Evolutionary conservation across 2,329 filamentous ascomycete species (phyloP), one percentile per base, ranked within the genome.

Genomic region (Scedosporium boydii): DNA sequence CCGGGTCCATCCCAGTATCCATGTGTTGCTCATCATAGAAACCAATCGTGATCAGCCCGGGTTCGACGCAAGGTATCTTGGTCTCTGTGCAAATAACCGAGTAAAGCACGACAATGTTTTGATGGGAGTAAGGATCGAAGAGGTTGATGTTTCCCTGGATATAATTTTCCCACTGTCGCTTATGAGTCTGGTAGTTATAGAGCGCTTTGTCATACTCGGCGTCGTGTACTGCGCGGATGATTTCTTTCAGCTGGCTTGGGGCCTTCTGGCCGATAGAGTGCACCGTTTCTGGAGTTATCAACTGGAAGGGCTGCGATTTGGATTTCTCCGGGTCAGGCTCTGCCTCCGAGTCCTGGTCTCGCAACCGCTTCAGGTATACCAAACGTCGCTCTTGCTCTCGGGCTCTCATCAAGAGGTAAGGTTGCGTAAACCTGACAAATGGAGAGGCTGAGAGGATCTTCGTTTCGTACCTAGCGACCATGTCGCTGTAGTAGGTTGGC

Each of bases 271-370:
- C 86, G 56, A 91, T 87, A 63, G 89, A 84, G 68, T 96, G 91
- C 0, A 99, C 90, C 93, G 98, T 98, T 68, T 96, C 91, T 1
- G 95, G 93, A 65, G 90, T 91, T 65, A 99, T 96, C 9, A 99
- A 82, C 68, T 96, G 88, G 67, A 99, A 99, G 41, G 87, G 87
- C 63, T 90, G 86, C 1, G 83, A 81, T 56, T 83, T 86, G 5
- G 77, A 70, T 66, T 88, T 87, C 65, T 90, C 88, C 10, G 82
- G 78, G 26, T 83, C 77, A 18, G 80, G 74, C 60, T 85, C 83
- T 64, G 86, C 82, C 9, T 82, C 74, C 0, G 82, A 78, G 67
- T 88, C 83, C 66, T 96, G 90, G 68, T 97, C 91, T 44, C 91
- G 87, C 10, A 98, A 81, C 59, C 87, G 83, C 70, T 90, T 93